These are phyloP conservation scores for Lyophyllum decastes DNA, from an alignment of 768 basidiomycete genomes.

Conservation along the genomic window DNA sequence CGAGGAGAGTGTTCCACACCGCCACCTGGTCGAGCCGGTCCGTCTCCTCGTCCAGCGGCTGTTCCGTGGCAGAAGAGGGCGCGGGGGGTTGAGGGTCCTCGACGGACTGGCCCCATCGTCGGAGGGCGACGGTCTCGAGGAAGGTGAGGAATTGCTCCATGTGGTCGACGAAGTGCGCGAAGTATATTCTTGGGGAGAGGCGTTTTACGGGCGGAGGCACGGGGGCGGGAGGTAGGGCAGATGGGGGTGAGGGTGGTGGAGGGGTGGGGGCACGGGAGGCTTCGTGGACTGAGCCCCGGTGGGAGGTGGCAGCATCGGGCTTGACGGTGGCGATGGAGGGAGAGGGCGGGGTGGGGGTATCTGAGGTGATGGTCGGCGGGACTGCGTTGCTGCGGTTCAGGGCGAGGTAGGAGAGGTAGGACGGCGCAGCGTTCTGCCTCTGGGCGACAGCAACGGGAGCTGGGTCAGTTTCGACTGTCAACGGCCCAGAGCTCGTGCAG, in stretches of 20 bases:
- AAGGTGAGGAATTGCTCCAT: constrained; percentile 81
- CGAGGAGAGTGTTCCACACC: constrained; percentile 31
- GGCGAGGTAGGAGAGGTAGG: constrained; percentile 81
- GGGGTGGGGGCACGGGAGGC: constrained; percentile 26
- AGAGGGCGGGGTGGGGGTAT: constrained; percentile 39
- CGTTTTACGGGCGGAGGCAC: constrained; percentile 42
- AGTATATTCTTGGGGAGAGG: constrained; percentile 85
- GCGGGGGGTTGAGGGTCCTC: constrained; percentile 4
- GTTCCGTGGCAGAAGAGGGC: constrained; percentile 3
- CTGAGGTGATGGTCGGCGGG: constrained; percentile 40
- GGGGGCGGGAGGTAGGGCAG: constrained; percentile 23
- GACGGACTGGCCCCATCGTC: constrained; percentile 81
- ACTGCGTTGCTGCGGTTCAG: constrained; percentile 58
- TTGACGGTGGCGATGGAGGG: constrained; percentile 49
- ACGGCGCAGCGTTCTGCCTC: constrained; percentile 42
- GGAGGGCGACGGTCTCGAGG: constrained; percentile 80
- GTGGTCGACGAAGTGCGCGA: constrained; percentile 93
- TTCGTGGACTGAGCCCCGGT: constrained; percentile 39
- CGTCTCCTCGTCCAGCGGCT: constrained; percentile 42
- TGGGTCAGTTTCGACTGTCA: constrained; percentile 38
- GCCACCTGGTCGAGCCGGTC: constrained; percentile 48
- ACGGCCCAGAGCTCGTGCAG: constrained; percentile 69
- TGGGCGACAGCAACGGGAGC: constrained; percentile 18
- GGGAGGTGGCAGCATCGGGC: constrained; percentile 33
- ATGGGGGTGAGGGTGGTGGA: constrained; percentile 34